A percentile compares a stretch with the other conserved stretches of the same genome.
These are phyloP conservation scores for Gautieria morchelliformis DNA, from an alignment of 768 basidiomycete species.

Conservation along the genomic window DNA sequence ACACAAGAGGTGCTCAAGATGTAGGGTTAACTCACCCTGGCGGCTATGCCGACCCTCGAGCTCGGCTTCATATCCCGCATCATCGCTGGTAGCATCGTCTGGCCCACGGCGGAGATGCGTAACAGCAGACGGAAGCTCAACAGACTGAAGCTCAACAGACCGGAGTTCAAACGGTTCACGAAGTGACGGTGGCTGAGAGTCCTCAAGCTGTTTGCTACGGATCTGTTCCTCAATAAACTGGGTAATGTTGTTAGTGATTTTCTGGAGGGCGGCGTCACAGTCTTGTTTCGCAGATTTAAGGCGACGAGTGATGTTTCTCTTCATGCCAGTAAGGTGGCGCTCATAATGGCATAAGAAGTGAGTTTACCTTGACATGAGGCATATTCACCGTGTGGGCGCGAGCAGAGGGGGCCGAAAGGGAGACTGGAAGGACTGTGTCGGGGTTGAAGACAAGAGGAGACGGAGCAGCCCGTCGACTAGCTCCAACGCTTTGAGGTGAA, in stretches of 20 bases:
- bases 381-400: conserved; percentile 2
- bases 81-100: conserved; percentile 68
- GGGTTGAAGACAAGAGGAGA: conserved; percentile 74
- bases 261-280: conserved; percentile 93
- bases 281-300: conserved; percentile 90
- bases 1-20: not conserved
- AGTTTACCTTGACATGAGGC: conserved; percentile 6
- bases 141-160: conserved; percentile 42
- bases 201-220: conserved; percentile 25
- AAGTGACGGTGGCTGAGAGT: conserved; percentile 36
- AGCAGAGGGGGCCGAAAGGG: not conserved
- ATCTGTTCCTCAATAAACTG: conserved; percentile 76
- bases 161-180: conserved; percentile 55
- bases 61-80: conserved; percentile 74
- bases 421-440: conserved; percentile 7
- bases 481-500: not conserved
- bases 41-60: conserved; percentile 55
- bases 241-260: conserved; percentile 91
- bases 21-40: conserved; percentile 52
- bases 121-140: conserved; percentile 45
- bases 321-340: conserved; percentile 26
- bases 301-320: conserved; percentile 86
- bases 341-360: not conserved
- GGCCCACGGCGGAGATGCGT: conserved; percentile 25
- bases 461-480: conserved; percentile 39